Conservation (phyloP, 2,329 filamentous ascomycete species). For the Monosporascus sp. region DNA sequence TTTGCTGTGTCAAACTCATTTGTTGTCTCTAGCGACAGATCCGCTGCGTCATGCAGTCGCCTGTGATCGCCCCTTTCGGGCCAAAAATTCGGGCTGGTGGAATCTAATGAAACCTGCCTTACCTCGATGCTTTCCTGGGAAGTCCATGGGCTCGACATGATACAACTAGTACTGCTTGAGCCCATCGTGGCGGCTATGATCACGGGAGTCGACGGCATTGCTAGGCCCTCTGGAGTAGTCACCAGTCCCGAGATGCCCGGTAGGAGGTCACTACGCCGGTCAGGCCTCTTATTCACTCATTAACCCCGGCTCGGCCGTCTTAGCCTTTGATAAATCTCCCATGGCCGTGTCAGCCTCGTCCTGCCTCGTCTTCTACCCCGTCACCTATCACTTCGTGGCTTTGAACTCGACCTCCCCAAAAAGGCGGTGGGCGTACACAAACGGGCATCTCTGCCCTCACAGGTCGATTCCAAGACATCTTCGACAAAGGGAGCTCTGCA, state of each 20-base stretch:
- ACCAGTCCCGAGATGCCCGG: slow-evolving; percentile 17
- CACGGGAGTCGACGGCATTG: slow-evolving; percentile 21
- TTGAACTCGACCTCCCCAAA: slow-evolving; percentile 37
- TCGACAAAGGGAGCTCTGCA: slow-evolving; percentile 41
- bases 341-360: slow-evolving; percentile 12
- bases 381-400: slow-evolving; percentile 38
- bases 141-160: slow-evolving; percentile 19
- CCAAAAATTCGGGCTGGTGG: slow-evolving; percentile 28
- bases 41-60: slow-evolving; percentile 34
- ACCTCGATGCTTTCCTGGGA: slow-evolving; percentile 29
- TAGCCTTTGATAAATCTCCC: slow-evolving; percentile 10
- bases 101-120: slow-evolving; percentile 34
- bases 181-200: slow-evolving; percentile 20
- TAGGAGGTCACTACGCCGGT: slow-evolving; percentile 13
- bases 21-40: slow-evolving; percentile 29
- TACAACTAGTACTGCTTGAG: slow-evolving; percentile 18
- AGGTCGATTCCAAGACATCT: slow-evolving; percentile 44
- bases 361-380: slow-evolving; percentile 12
- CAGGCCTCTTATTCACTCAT: slow-evolving; percentile 10
- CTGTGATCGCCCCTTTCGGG: slow-evolving; percentile 35
- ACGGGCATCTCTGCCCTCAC: slow-evolving; percentile 36
- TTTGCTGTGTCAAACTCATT: slow-evolving; percentile 40
- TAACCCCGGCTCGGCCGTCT: slow-evolving; percentile 13
- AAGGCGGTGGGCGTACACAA: slow-evolving; percentile 46
- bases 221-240: slow-evolving; percentile 14